Evolutionary conservation across 2,329 filamentous ascomycete genomes (phyloP).

Genomic region (Cladosporium sp.): DNA sequence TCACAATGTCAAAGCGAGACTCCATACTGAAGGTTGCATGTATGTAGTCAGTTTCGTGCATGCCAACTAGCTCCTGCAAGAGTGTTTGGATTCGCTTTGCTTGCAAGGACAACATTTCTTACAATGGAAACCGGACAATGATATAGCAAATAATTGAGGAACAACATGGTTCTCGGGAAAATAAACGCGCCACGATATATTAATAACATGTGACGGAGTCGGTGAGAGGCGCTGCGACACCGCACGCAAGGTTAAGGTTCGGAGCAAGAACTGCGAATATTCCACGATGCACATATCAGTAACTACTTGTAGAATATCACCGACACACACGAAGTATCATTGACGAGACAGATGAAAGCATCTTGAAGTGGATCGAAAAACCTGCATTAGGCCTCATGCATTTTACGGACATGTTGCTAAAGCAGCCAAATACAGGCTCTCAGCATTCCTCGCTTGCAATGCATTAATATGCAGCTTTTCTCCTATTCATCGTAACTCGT

Average conservation of each 20-base stretch:
- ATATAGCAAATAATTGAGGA: background rate
- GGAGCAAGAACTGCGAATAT: background rate
- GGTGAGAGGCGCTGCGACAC: background rate
- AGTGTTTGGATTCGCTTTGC: background rate
- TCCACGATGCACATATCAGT: background rate
- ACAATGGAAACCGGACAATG: background rate
- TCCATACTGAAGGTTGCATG: background rate
- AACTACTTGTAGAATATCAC: background rate
- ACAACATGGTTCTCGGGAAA: background rate
- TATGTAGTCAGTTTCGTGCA: background rate
- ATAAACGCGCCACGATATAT: background rate
- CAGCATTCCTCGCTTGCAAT: slow-evolving; percentile 15
- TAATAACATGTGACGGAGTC: background rate
- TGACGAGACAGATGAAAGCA: background rate
- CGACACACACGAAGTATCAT: background rate
- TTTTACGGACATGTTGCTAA: slow-evolving; percentile 15
- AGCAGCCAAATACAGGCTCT: slow-evolving; percentile 7
- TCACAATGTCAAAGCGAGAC: background rate
- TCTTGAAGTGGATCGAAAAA: background rate
- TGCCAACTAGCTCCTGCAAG: background rate
- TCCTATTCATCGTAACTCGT: slow-evolving; percentile 17
- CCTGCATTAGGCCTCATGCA: slow-evolving; percentile 16
- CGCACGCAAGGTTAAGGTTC: background rate
- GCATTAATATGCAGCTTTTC: slow-evolving; percentile 18
- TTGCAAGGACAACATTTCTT: background rate